Conservation (phyloP, 1,284 basidiomycete species). For the Heterobasidion annosum region DNA sequence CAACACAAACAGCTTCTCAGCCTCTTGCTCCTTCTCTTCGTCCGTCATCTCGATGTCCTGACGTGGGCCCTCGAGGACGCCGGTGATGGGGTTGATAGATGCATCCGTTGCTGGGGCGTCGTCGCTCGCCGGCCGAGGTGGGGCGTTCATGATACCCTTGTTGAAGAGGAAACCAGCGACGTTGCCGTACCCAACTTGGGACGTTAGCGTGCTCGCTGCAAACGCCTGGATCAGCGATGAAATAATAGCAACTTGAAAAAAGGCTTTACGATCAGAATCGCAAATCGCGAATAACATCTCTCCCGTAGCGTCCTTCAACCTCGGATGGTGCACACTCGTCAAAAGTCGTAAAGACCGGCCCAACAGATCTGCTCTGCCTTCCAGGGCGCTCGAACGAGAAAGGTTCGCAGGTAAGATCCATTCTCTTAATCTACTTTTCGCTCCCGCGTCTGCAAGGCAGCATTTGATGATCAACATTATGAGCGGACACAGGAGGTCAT, state of each 20-base stretch:
- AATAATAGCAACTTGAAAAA: not conserved
- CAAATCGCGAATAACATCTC: constrained; percentile 81
- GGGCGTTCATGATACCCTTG: constrained; percentile 57
- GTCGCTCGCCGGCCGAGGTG: not conserved
- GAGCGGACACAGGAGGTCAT: constrained; percentile 72
- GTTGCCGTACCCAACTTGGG: constrained; percentile 85
- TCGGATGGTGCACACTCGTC: constrained; percentile 58
- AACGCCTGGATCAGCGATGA: constrained; percentile 1
- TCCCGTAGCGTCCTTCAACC: constrained; percentile 70
- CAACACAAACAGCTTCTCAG: constrained; percentile 81
- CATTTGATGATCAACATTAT: constrained; percentile 65
- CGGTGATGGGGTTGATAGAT: constrained; percentile 78
- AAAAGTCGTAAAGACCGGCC: constrained; percentile 79
- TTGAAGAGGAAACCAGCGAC: constrained; percentile 88
- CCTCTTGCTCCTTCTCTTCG: constrained; percentile 87
- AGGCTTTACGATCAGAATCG: constrained; percentile 64
- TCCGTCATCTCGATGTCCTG: constrained; percentile 65
- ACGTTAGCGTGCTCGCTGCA: constrained; percentile 57
- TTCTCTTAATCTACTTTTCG: constrained; percentile 46
- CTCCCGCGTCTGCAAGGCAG: constrained; percentile 51
- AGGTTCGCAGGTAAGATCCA: constrained; percentile 68
- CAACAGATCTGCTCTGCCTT: constrained; percentile 61
- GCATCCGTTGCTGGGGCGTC: constrained; percentile 31
- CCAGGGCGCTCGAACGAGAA: constrained; percentile 71
- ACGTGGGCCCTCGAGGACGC: constrained; percentile 36